Percentiles rank a stretch among this genome's conserved stretches.
phyloP scores from a whole-genome alignment of 192 early-diverging fungal species.

The Funneliformis mosseae region DNA sequence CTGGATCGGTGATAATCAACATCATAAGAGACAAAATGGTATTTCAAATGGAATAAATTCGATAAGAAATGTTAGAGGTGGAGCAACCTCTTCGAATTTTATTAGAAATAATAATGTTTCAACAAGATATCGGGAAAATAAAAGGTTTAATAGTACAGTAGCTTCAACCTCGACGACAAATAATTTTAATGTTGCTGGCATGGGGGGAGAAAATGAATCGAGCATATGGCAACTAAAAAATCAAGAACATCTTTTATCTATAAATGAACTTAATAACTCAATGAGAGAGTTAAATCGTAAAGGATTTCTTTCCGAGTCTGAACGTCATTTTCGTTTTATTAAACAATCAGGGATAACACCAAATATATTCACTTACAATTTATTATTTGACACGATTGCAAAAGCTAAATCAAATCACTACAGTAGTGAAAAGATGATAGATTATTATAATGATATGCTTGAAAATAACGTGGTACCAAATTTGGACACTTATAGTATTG shows the following conservation, averaged over 20 bases:
- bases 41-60: not conserved
- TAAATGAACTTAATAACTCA: constrained; percentile 2
- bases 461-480: constrained; percentile 17
- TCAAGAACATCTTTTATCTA: not conserved
- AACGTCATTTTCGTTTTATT: not conserved
- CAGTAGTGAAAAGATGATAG: not conserved
- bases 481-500: not conserved
- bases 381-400: constrained; percentile 8
- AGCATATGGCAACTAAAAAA: not conserved
- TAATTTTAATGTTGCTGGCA: not conserved
- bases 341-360: constrained; percentile 8
- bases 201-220: not conserved
- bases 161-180: not conserved
- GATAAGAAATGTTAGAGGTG: not conserved
- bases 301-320: not conserved
- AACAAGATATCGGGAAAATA: not conserved
- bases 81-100: not conserved
- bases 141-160: not conserved
- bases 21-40: not conserved
- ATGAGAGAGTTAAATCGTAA: not conserved
- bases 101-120: not conserved
- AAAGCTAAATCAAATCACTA: not conserved
- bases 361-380: constrained; percentile 19
- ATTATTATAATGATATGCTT: constrained; percentile 27
- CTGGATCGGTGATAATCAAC: not conserved